Evolutionary conservation across 2,329 filamentous ascomycete genomes (phyloP), one percentile per base, ranked within the genome.

Genomic region (Didymella glomerata): DNA sequence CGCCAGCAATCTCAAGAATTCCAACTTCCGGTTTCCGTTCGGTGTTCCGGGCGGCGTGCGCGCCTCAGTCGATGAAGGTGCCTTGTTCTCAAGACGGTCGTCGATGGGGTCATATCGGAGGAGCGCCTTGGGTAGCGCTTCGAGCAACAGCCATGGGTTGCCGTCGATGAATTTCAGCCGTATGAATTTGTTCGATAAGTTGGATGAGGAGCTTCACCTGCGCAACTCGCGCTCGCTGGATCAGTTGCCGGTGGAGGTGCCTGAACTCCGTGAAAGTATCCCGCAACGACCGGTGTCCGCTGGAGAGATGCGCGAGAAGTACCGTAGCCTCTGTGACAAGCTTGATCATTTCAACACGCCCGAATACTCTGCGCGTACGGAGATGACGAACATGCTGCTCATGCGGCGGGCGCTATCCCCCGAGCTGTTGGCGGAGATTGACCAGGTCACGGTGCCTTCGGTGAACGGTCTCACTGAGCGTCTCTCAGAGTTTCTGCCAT

Each of bases 101-200:
- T 72, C 71, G 5, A 60, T 54, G 36, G 60, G 56, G 40, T 73
- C 71, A 42, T 57, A 61, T 44, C 65, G 55, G 10, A 61, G 50
- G 48, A 68, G 67, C 44, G 68, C 45, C 24, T 54, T 72, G 9
- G 65, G 67, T n/a, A 67, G 57, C 40, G 65, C 48, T 18, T 57
- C 72, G 36, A 64, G 61, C 25, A 65, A 70, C 42, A 74, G 73
- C 40, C 73, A 77, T 53, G 74, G 78, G 14, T 71, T 83, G 28
- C 81, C 81, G 14, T 81, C 79, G 8, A 73, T 83, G 60, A 78
- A 82, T 60, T 83, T 83, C 70, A 83, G 81, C 58, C 74, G 74
- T 8, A 78, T 79, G 65, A 76, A 82, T 62, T 67, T 83, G 45
- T 74, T 82, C 51, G 77, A 79, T 40, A 80, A 78, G 65, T 63